A percentile compares a stretch with the other conserved stretches of the same genome.
phyloP scores from a whole-genome alignment of 306 rosid species.

The Nissolia schottii region DNA sequence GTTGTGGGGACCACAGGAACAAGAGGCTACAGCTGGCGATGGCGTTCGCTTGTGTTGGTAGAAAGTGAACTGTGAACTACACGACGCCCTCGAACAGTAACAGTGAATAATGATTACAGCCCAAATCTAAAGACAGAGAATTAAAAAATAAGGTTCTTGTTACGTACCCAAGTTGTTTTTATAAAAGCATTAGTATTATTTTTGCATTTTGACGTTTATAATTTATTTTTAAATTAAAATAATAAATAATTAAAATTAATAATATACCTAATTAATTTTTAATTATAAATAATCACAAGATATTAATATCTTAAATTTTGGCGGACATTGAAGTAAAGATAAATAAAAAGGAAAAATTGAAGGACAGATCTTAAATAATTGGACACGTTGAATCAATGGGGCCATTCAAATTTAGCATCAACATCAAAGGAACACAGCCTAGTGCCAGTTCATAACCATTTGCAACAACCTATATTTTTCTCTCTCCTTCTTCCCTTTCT shows the following conservation, averaged over 20 bases:
- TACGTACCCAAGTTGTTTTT: no score
- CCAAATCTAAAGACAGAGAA: background rate
- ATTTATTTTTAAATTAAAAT: no score
- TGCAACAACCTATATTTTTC: background rate
- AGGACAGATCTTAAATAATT: background rate
- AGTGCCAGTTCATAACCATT: conserved; percentile 27
- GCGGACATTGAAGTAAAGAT: no score
- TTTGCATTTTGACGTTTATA: no score
- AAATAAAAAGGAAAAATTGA: background rate
- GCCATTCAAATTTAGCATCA: background rate
- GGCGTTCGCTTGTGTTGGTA: background rate
- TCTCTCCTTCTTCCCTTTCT: background rate
- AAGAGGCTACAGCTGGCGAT: conserved; percentile 24
- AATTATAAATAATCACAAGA: no score
- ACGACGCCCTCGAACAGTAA: background rate
- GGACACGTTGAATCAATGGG: background rate
- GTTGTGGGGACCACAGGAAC: background rate
- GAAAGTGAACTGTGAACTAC: conserved; percentile 23
- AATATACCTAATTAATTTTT: no score
- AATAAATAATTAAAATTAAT: no score
- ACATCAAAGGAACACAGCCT: background rate
- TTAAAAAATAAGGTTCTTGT: no score
- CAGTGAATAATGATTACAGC: background rate
- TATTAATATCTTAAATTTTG: no score
- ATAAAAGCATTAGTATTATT: no score